Base-by-base conservation (phyloP, 441 rosid species). In the Biscutella auriculata region DNA sequence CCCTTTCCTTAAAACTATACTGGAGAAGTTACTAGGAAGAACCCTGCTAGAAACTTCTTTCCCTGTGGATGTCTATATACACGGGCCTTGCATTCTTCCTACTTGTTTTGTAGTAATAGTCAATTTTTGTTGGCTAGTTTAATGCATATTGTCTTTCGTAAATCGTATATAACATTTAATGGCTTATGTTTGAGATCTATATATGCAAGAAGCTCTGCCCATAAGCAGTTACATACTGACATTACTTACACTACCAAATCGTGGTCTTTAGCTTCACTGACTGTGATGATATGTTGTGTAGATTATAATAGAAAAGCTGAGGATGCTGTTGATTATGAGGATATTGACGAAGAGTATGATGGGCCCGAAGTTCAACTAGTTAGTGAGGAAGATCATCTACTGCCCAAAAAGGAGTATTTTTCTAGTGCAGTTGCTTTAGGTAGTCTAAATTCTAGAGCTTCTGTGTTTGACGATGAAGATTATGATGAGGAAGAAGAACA, bases 311-410 rank as follows among this genome's bases (percentile, higher is more conserved):
- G 80, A 69, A 87, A 94, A 81, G 86, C 90, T 30, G 99, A 89
- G 79, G 85, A 87, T 83, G 97, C 96, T 19, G 79, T 90, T 68
- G 94, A 94, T 74, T 94, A 85, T 71, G 91, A 87, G 72, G 97
- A 94, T 77, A 67, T 94, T 60, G 99, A 94, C 57, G 99, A 94
- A 80, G 85, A 81, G 63, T 94, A 89, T 47, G 99, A 94, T 59
- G 96, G 96, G 15, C 96, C 94, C 5, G 97, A 94, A 79, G 77
- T 73, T 72, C 89, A 83, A 69, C 84, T 77, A 64, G 83, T 74
- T 28, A 71, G 75, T 11, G 97, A 89, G 79, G 99, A 87, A 80
- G 96, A 85, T 61, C 76, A 79, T 73, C 70, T 87, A 66, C 80
- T 93, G 64, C 83, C 96, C 21, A 82, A 79, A 66, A 85, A 73